Percentiles rank a stretch among this genome's conserved stretches.
Evolutionary conservation across 208 protist genomes (phyloP).

Genomic region (Acanthamoeba castellanii): DNA sequence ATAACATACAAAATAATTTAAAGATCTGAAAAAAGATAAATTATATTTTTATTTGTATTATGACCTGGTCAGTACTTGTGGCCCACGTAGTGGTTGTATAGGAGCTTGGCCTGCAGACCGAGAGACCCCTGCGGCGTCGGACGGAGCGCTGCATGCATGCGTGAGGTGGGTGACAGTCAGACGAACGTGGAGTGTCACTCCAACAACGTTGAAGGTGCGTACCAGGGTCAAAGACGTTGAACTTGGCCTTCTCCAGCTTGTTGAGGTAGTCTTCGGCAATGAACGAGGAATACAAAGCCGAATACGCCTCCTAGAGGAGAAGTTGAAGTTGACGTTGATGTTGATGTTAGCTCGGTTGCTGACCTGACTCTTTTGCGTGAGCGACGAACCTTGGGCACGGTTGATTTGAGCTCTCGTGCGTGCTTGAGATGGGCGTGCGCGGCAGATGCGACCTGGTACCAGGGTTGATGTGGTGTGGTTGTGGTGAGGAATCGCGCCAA

Average conservation of each 20-base stretch:
- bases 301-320: conserved; percentile 4
- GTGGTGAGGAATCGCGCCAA: not conserved
- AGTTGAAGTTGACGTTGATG: not conserved
- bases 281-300: conserved; percentile 49
- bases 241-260: conserved; percentile 68
- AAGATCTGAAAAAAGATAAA: too few relatives aligned
- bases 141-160: not conserved
- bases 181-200: too few relatives aligned
- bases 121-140: not conserved
- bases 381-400: not conserved
- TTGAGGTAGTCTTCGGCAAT: conserved; percentile 71
- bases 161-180: not conserved
- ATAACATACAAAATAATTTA: too few relatives aligned
- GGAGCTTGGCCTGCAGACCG: conserved; percentile 29
- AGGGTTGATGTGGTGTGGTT: too few relatives aligned
- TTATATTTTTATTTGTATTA: too few relatives aligned
- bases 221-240: conserved; percentile 74
- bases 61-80: conserved; percentile 63
- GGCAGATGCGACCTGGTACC: not conserved
- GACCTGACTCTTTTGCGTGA: not conserved
- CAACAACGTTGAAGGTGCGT: not conserved
- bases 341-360: not conserved
- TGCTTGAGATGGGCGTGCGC: conserved; percentile 24
- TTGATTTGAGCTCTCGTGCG: not conserved
- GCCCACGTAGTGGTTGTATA: conserved; percentile 65